Evolutionary conservation across 768 basidiomycete genomes (phyloP).

Genomic region (Trametes coccinea): DNA sequence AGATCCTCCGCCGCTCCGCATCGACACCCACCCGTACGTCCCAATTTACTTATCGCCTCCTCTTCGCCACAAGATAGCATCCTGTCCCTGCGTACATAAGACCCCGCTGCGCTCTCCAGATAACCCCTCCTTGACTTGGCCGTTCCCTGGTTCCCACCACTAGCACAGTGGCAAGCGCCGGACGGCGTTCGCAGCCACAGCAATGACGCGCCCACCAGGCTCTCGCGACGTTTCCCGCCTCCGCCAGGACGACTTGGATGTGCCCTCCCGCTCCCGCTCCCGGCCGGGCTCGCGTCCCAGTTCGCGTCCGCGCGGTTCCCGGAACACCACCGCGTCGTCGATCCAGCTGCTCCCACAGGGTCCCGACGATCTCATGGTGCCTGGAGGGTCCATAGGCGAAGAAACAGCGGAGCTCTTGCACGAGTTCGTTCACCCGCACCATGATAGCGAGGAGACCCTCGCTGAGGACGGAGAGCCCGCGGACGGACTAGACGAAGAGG

Average conservation of each 20-base stretch:
- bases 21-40: no score
- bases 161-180: neutral
- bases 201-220: constrained; percentile 10
- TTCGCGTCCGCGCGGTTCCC: constrained; percentile 21
- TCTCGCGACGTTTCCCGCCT: constrained; percentile 14
- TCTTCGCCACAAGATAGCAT: neutral
- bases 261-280: constrained; percentile 3
- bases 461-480: constrained; percentile 21
- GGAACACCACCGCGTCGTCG: constrained; percentile 29
- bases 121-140: neutral
- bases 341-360: constrained; percentile 27
- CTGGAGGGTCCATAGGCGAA: constrained; percentile 51
- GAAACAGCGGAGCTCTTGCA: constrained; percentile 48
- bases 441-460: constrained; percentile 38
- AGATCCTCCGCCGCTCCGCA: no score
- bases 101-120: neutral
- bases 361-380: constrained; percentile 41
- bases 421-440: constrained; percentile 44
- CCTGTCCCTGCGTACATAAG: neutral
- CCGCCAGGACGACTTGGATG: neutral
- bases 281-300: constrained; percentile 15
- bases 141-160: neutral
- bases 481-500: constrained; percentile 19
- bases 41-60: neutral
- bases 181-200: neutral